phyloP scores from a whole-genome alignment of 2,329 filamentous ascomycete genomes.

The Fusarium graminum region DNA sequence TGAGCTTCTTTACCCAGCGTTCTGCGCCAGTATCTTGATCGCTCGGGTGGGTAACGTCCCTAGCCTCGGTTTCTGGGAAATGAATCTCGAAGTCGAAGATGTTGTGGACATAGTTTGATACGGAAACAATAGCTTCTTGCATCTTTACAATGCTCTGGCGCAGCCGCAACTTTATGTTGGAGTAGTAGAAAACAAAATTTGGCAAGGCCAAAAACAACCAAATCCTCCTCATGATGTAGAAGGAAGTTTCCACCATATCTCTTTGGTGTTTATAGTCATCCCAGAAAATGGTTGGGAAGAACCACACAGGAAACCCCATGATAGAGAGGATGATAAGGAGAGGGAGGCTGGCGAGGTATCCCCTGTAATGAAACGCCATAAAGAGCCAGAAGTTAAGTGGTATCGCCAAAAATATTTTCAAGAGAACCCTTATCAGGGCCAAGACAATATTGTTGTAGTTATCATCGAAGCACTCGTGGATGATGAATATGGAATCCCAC shows the following conservation, averaged over 20 bases:
- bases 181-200: slow-evolving; percentile 6
- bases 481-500: slow-evolving; percentile 22
- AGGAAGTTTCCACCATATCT: neutral
- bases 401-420: slow-evolving; percentile 3
- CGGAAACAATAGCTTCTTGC: slow-evolving; percentile 3
- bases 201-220: slow-evolving; percentile 14
- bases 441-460: slow-evolving; percentile 28
- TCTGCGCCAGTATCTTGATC: slow-evolving; percentile 19
- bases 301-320: slow-evolving; percentile 1
- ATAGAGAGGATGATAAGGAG: neutral
- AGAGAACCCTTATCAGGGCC: slow-evolving; percentile 4
- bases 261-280: neutral
- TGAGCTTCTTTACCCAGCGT: slow-evolving; percentile 14
- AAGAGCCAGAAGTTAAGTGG: neutral
- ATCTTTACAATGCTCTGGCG: slow-evolving; percentile 13
- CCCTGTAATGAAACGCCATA: neutral
- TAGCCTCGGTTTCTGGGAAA: slow-evolving; percentile 2
- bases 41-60: neutral
- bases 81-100: slow-evolving; percentile 9
- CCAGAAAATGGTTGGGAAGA: slow-evolving; percentile 7
- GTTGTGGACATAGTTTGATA: slow-evolving; percentile 8
- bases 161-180: slow-evolving; percentile 5
- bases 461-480: slow-evolving; percentile 21
- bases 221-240: neutral
- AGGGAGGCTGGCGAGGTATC: neutral